These are phyloP conservation scores for Prosopis cineraria DNA, from an alignment of 306 rosid genomes.

Conservation along the genomic window DNA sequence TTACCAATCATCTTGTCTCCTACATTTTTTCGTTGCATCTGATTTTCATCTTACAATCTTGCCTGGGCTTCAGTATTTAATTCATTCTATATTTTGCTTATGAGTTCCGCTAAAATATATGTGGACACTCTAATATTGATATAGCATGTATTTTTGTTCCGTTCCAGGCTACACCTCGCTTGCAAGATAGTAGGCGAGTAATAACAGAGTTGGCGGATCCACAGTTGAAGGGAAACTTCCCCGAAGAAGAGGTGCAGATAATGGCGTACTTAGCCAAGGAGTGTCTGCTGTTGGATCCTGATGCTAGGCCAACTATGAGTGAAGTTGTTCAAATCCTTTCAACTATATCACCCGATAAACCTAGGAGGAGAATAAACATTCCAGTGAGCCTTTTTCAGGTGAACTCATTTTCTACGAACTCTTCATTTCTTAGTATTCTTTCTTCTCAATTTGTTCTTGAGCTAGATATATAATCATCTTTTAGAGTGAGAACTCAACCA, in stretches of 20 bases:
- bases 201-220: conserved; percentile 80
- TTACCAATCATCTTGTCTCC: background rate
- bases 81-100: conserved; percentile 24
- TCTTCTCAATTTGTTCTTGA: too few relatives aligned
- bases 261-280: conserved; percentile 98
- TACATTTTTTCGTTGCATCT: background rate
- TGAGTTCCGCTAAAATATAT: conserved; percentile 21
- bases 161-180: conserved; percentile 83
- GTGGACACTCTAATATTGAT: conserved; percentile 19
- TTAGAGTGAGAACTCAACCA: too few relatives aligned
- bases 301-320: conserved; percentile 90
- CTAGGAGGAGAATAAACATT: conserved; percentile 71
- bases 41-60: background rate
- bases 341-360: conserved; percentile 71
- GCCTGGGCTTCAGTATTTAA: background rate
- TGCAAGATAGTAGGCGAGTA: conserved; percentile 76
- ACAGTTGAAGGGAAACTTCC: conserved; percentile 62
- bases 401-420: conserved; percentile 22
- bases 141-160: conserved; percentile 25
- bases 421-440: conserved; percentile 8
- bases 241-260: conserved; percentile 87
- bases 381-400: conserved; percentile 70
- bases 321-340: conserved; percentile 98
- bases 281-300: conserved; percentile 87
- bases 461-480: too few relatives aligned